These are phyloP conservation scores for Chaetomium cochliodes DNA, from an alignment of 495 filamentous ascomycete species.

Conservation along the genomic window DNA sequence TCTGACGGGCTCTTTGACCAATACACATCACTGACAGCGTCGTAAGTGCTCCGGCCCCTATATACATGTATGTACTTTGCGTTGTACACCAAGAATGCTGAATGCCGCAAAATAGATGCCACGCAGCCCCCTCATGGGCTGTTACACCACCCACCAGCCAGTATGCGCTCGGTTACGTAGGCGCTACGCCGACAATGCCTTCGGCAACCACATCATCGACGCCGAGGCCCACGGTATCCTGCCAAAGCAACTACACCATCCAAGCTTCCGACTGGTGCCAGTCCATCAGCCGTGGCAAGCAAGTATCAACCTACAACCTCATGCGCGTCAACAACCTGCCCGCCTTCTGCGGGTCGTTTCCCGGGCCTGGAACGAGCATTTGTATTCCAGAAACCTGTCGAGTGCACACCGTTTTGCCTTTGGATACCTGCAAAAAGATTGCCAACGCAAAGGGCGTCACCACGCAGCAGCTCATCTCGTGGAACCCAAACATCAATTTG, in stretches of 20 bases:
- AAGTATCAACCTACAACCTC: slow-evolving; percentile 5
- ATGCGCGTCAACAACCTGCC: slow-evolving; percentile 3
- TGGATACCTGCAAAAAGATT: slow-evolving; percentile 1
- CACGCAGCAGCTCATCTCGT: too few relatives aligned
- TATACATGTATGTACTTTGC: background rate
- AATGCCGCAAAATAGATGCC: background rate
- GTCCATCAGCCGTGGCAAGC: background rate
- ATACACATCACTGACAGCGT: slow-evolving; percentile 5
- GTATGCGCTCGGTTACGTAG: background rate
- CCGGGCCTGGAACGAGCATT: slow-evolving; percentile 4
- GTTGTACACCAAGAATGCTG: slow-evolving; percentile 1
- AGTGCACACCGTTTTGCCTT: background rate
- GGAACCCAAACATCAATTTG: too few relatives aligned
- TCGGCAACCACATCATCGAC: background rate
- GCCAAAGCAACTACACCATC: slow-evolving; percentile 1
- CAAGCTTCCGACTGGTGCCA: background rate
- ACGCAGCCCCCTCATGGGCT: slow-evolving; percentile 2
- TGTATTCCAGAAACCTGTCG: slow-evolving; percentile 1
- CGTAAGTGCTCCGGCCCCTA: slow-evolving; percentile 1
- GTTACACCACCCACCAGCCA: background rate
- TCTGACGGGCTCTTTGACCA: background rate
- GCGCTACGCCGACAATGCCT: slow-evolving; percentile 3
- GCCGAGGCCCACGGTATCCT: background rate
- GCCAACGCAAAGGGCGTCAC: too few relatives aligned
- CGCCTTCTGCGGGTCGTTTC: background rate